phyloP scores from a whole-genome alignment of 2,329 filamentous ascomycete species.

The Pestalotiopsis fici region DNA sequence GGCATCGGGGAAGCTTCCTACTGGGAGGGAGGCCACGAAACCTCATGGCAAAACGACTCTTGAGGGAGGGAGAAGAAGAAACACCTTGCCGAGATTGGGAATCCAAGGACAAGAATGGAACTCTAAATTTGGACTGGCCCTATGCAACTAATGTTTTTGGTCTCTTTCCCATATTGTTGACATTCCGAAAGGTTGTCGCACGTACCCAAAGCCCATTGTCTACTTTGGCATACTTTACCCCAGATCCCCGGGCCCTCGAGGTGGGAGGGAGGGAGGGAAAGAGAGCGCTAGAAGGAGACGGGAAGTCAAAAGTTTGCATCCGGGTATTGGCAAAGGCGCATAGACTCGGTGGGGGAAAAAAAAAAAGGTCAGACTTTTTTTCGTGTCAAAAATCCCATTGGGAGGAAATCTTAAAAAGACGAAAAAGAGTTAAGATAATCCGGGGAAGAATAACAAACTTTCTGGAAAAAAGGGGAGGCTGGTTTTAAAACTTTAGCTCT shows the following conservation, averaged over 20 bases:
- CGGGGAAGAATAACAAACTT: background rate
- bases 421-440: background rate
- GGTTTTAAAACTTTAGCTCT: background rate
- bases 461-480: background rate
- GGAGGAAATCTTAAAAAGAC: background rate
- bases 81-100: background rate
- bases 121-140: background rate
- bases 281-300: background rate
- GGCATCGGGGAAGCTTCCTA: background rate
- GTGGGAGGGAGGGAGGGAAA: background rate
- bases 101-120: background rate
- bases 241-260: background rate
- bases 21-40: background rate
- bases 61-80: no score
- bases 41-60: background rate
- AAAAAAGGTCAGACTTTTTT: no score
- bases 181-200: background rate
- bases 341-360: background rate
- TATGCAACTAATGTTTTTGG: background rate
- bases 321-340: background rate
- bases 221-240: background rate
- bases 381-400: background rate
- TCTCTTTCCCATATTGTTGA: no score
- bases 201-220: background rate
- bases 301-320: background rate